Evolutionary conservation across 306 rosid genomes (phyloP).

Genomic region (Pyrus pyrifolia): DNA sequence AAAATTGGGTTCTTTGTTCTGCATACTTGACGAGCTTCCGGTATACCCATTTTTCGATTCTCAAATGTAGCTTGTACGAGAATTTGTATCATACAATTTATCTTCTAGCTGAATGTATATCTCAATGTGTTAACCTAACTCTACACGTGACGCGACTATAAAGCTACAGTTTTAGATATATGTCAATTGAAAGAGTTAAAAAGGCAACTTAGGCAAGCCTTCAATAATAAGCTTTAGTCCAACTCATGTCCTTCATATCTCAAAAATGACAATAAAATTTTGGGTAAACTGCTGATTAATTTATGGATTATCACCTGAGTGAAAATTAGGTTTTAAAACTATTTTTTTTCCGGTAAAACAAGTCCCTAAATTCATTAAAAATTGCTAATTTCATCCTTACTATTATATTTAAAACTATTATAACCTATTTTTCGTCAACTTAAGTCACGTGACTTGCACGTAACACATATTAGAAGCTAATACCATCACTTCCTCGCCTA

Average conservation of each 20-base stretch:
- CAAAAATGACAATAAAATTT: not conserved
- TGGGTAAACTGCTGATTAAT: too few species aligned
- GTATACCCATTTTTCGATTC: not conserved
- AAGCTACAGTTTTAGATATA: not conserved
- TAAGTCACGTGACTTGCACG: too few species aligned
- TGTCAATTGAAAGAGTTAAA: not conserved
- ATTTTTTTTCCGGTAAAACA: too few species aligned
- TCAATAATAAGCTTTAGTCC: not conserved
- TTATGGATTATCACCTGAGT: too few species aligned
- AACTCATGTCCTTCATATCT: not conserved
- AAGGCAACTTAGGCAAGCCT: not conserved
- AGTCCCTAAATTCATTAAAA: too few species aligned
- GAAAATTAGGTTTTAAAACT: too few species aligned
- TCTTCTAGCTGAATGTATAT: not conserved
- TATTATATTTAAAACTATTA: too few species aligned
- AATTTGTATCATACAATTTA: conserved; percentile 6
- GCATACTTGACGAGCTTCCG: not conserved
- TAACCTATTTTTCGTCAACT: too few species aligned
- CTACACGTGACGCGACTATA: not conserved
- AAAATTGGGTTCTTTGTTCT: not conserved
- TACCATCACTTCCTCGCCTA: too few species aligned
- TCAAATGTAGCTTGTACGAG: not conserved
- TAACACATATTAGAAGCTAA: too few species aligned
- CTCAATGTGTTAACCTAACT: not conserved
- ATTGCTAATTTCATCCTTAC: too few species aligned